Percentiles rank a stretch among this genome's conserved stretches.
These are phyloP conservation scores for Filobasidium uniguttulatum DNA, from an alignment of 1,284 basidiomycete species.

Conservation along the genomic window DNA sequence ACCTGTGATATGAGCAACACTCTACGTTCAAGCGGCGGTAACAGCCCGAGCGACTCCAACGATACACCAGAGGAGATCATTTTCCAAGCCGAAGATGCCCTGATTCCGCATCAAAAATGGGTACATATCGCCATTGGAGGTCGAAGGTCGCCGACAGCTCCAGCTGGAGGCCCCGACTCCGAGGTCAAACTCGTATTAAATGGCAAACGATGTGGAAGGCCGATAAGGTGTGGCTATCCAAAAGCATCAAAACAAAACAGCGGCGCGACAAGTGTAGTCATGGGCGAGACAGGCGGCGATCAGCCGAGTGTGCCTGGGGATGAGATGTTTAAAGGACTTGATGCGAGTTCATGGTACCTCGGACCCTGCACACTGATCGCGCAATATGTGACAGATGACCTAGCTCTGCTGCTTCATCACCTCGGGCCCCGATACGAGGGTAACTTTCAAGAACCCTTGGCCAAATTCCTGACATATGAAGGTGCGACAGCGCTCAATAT, in stretches of 20 bases:
- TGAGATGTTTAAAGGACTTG: conserved; percentile 20
- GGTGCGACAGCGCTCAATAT: conserved; percentile 36
- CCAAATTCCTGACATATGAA: conserved; percentile 37
- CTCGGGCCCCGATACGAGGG: conserved; percentile 35
- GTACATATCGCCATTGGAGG: conserved; percentile 30
- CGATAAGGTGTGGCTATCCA: conserved; percentile 12
- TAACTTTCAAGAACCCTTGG: conserved; percentile 33
- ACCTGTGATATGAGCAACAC: conserved; percentile 6
- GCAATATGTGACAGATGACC: conserved; percentile 33
- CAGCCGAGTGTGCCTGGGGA: not conserved
- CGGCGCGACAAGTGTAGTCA: not conserved
- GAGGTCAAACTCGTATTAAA: conserved; percentile 14
- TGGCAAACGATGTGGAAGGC: conserved; percentile 7
- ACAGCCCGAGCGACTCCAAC: not conserved
- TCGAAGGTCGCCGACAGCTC: conserved; percentile 18
- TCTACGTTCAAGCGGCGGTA: too few species aligned
- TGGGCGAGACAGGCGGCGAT: conserved; percentile 1
- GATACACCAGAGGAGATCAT: conserved; percentile 22
- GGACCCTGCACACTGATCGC: conserved; percentile 28
- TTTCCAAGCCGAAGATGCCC: conserved; percentile 28
- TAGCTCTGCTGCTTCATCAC: conserved; percentile 32
- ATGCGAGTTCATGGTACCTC: conserved; percentile 33
- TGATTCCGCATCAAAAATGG: conserved; percentile 34
- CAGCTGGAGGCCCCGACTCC: not conserved
- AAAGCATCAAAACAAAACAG: not conserved